Percentiles rank a stretch among this genome's conserved stretches.
Evolutionary conservation across 2,329 filamentous ascomycete species (phyloP).

Genomic region (Sordariomycetes sp.): DNA sequence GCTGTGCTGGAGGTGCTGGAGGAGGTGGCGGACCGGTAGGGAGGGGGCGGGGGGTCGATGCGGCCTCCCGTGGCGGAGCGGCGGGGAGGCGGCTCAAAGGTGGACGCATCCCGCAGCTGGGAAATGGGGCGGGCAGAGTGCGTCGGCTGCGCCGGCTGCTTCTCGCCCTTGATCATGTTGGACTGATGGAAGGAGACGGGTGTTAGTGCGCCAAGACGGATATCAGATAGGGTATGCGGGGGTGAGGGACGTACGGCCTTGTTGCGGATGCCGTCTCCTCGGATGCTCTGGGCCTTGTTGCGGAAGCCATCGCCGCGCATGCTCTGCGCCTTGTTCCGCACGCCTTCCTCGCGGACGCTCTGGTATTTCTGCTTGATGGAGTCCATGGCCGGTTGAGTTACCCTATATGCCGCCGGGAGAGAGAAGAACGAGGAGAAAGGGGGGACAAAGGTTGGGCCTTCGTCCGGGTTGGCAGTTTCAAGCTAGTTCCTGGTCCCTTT

Average conservation of each 20-base stretch:
- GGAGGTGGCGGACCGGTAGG: conserved; percentile 32
- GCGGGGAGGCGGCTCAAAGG: conserved; percentile 74
- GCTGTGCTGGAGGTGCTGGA: conserved; percentile 53
- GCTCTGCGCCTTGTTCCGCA: neutral
- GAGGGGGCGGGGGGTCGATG: conserved; percentile 19
- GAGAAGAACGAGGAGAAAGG: neutral
- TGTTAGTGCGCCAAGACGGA: neutral
- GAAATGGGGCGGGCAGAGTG: conserved; percentile 50
- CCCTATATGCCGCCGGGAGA: neutral
- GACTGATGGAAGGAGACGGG: neutral
- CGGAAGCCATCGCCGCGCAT: conserved; percentile 11
- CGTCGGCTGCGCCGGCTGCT: neutral
- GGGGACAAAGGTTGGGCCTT: neutral
- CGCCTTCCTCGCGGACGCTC: neutral
- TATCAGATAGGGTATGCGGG: neutral
- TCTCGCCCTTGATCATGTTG: neutral
- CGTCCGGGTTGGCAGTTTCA: neutral
- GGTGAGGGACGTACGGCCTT: conserved; percentile 15
- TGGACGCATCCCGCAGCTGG: conserved; percentile 61
- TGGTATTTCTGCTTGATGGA: conserved; percentile 4
- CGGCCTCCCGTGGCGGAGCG: conserved; percentile 18
- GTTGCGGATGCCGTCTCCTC: conserved; percentile 19
- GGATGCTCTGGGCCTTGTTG: neutral
- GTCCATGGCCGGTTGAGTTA: neutral
- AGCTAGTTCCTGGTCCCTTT: neutral